Percentiles rank a stretch among this genome's conserved stretches.
Evolutionary conservation across 2,329 filamentous ascomycete species (phyloP).

Genomic region (Nannizzia gypsea): DNA sequence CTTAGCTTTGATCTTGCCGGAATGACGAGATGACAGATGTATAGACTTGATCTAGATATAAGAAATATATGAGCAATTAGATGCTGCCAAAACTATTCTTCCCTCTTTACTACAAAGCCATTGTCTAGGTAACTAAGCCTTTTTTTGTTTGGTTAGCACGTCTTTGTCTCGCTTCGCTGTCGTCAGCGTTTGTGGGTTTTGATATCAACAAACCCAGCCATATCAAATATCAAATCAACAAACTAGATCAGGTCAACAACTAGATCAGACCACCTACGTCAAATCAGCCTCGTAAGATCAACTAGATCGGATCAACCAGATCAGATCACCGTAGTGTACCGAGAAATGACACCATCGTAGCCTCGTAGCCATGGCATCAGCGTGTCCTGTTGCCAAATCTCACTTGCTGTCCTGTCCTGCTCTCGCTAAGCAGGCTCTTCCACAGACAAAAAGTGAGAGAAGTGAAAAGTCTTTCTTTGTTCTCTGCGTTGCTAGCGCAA

Average conservation of each 20-base stretch:
- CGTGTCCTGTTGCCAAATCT: background rate
- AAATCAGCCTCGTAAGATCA: no score
- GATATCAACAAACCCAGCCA: no score
- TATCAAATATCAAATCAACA: no score
- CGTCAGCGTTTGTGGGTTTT: no score
- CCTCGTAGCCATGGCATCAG: background rate
- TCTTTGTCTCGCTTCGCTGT: background rate
- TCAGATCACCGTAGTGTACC: no score
- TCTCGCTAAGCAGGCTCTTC: background rate
- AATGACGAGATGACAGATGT: background rate
- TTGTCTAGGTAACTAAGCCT: background rate
- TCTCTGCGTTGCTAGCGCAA: background rate
- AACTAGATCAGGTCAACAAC: no score
- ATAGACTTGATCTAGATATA: background rate
- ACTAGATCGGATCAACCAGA: no score
- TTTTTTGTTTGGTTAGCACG: background rate
- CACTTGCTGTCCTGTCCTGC: background rate
- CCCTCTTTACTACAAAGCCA: background rate
- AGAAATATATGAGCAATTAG: background rate
- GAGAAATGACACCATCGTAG: background rate
- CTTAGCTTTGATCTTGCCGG: background rate
- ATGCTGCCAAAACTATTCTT: background rate
- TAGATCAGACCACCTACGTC: no score
- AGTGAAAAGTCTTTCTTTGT: background rate
- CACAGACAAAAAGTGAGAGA: background rate